phyloP scores from a whole-genome alignment of 306 rosid genomes.

The Rubus idaeus region DNA sequence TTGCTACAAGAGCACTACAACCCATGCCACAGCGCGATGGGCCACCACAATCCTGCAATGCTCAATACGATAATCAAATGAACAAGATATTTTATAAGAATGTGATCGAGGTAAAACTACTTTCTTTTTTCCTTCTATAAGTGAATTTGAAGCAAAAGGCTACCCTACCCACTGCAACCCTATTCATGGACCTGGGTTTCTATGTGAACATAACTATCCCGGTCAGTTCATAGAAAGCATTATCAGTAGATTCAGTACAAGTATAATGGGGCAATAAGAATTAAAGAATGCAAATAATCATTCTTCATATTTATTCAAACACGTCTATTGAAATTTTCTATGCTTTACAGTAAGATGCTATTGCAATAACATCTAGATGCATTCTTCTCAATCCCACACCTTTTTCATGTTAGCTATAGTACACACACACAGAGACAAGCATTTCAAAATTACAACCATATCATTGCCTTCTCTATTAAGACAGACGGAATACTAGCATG shows the following conservation, averaged over 20 bases:
- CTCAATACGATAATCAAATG: conserved; percentile 25
- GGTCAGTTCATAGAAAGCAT: neutral
- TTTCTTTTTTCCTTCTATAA: neutral
- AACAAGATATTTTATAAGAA: conserved; percentile 10
- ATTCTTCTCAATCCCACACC: neutral
- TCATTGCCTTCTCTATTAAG: neutral
- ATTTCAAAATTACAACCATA: neutral
- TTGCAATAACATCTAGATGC: neutral
- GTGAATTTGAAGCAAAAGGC: neutral
- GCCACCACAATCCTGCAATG: conserved; percentile 82
- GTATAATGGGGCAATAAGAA: neutral
- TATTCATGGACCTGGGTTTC: neutral
- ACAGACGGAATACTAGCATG: conserved; percentile 13
- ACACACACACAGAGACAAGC: too few species aligned
- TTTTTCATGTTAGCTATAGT: neutral
- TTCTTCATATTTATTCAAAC: neutral
- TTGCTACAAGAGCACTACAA: conserved; percentile 78
- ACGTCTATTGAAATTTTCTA: neutral
- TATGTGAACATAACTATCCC: neutral
- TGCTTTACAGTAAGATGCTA: neutral
- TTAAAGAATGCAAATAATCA: neutral
- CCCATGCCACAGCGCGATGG: conserved; percentile 77
- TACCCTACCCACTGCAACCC: neutral
- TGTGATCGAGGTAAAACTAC: neutral
- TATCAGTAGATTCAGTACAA: neutral